phyloP scores from a whole-genome alignment of 345 rosid species.

The Dovyalis caffra region DNA sequence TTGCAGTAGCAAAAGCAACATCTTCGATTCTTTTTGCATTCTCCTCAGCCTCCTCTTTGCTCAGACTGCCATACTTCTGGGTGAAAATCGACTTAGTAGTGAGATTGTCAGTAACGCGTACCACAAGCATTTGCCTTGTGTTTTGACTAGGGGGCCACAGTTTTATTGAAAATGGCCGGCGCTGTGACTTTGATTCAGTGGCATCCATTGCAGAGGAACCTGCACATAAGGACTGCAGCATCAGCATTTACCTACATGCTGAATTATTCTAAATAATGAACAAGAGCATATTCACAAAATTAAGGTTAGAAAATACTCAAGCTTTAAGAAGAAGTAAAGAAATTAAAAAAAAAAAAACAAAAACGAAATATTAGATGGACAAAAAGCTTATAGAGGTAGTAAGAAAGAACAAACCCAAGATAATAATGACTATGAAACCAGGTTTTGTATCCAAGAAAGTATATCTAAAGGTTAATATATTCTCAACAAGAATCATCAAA shows the following conservation, averaged over 20 bases:
- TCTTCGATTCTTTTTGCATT: conserved; percentile 76
- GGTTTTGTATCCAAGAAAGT: background rate
- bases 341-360: too few relatives aligned
- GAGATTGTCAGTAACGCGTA: conserved; percentile 64
- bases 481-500: background rate
- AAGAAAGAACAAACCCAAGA: background rate
- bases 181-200: conserved; percentile 47
- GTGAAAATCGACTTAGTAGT: conserved; percentile 78
- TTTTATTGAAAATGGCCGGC: conserved; percentile 65
- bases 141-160: conserved; percentile 87
- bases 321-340: too few relatives aligned
- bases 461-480: background rate
- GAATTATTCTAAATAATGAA: background rate
- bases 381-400: background rate
- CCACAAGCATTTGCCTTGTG: conserved; percentile 67
- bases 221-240: conserved; percentile 9
- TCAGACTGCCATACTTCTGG: conserved; percentile 69
- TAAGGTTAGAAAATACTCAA: background rate
- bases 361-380: too few relatives aligned
- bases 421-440: background rate
- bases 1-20: conserved; percentile 54
- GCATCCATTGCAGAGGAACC: conserved; percentile 50
- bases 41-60: conserved; percentile 71
- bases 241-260: background rate
- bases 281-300: background rate